These are phyloP conservation scores for Neostapfia colusana DNA, from an alignment of 176 grass and related monocot genomes.

Conservation along the genomic window DNA sequence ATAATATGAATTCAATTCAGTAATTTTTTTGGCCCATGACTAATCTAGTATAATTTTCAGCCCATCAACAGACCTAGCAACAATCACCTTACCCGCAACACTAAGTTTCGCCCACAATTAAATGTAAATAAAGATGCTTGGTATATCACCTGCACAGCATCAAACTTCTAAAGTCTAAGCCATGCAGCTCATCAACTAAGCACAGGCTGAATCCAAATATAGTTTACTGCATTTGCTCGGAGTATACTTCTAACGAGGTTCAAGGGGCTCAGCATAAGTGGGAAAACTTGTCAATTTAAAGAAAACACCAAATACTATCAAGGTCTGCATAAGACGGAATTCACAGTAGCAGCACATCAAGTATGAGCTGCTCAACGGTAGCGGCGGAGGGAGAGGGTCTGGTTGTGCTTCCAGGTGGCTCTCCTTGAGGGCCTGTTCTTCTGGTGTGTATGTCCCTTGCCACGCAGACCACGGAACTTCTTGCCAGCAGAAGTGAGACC, in stretches of 20 bases:
- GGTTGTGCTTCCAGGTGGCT: no score
- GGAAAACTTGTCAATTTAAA: conserved; percentile 47
- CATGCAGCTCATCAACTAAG: background rate
- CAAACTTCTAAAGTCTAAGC: no score
- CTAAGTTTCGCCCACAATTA: no score
- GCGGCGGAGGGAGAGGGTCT: no score
- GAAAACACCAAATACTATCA: conserved; percentile 26
- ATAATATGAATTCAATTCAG: no score
- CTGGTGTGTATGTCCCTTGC: conserved; percentile 62
- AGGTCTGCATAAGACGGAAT: conserved; percentile 6
- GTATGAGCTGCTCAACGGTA: conserved; percentile 45
- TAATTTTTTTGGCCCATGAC: no score
- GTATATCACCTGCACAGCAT: no score
- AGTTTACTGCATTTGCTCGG: conserved; percentile 8
- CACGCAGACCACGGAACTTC: conserved; percentile 82
- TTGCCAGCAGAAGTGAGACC: conserved; percentile 89
- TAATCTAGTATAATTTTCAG: no score
- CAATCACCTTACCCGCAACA: no score
- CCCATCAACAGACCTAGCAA: no score
- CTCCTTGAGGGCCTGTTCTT: no score
- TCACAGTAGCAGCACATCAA: conserved; percentile 35
- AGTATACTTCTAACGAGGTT: conserved; percentile 10
- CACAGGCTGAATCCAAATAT: conserved; percentile 26
- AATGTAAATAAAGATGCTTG: no score
- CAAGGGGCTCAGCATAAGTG: conserved; percentile 26